phyloP scores from a whole-genome alignment of 495 filamentous ascomycete genomes.

The Parmelia sp. region DNA sequence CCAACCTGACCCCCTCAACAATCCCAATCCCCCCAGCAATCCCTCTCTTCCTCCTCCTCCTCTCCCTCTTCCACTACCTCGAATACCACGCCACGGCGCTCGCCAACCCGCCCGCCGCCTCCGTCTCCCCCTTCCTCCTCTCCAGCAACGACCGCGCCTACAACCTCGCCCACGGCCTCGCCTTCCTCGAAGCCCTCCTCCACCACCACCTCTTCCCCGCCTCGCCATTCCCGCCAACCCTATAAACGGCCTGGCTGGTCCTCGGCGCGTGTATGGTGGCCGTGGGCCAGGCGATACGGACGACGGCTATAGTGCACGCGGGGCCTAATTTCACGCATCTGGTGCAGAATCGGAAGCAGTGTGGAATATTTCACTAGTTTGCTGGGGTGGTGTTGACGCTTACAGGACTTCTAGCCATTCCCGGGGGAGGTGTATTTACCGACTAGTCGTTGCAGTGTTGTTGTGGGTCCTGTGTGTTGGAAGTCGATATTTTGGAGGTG shows the following conservation, averaged over 20 bases:
- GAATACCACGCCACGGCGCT: conserved; percentile 85
- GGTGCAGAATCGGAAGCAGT: conserved; percentile 60
- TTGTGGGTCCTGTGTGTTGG: too few relatives aligned
- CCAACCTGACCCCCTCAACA: too few relatives aligned
- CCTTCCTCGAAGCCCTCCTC: conserved; percentile 63
- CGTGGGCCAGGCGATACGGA: conserved; percentile 66
- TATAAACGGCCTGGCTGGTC: conserved; percentile 27
- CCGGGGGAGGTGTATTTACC: too few relatives aligned
- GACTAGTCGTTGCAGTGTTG: too few relatives aligned
- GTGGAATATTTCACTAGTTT: too few relatives aligned
- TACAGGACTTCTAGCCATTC: too few relatives aligned
- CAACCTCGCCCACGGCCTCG: conserved; percentile 72
- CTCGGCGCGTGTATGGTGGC: conserved; percentile 58
- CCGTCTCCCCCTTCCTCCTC: conserved; percentile 70
- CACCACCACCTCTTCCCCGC: conserved; percentile 52
- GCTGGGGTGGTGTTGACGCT: too few relatives aligned
- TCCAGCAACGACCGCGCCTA: conserved; percentile 81
- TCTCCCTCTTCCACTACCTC: conserved; percentile 88
- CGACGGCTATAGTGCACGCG: conserved; percentile 78
- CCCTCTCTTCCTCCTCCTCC: conserved; percentile 70
- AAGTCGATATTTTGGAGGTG: too few relatives aligned
- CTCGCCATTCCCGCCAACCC: conserved; percentile 9
- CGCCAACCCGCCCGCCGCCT: conserved; percentile 68
- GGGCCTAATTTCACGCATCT: conserved; percentile 89
- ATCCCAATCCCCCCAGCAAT: too few relatives aligned